These are phyloP conservation scores for Scedosporium boydii DNA, from an alignment of 2,329 filamentous ascomycete genomes.

Conservation along the genomic window DNA sequence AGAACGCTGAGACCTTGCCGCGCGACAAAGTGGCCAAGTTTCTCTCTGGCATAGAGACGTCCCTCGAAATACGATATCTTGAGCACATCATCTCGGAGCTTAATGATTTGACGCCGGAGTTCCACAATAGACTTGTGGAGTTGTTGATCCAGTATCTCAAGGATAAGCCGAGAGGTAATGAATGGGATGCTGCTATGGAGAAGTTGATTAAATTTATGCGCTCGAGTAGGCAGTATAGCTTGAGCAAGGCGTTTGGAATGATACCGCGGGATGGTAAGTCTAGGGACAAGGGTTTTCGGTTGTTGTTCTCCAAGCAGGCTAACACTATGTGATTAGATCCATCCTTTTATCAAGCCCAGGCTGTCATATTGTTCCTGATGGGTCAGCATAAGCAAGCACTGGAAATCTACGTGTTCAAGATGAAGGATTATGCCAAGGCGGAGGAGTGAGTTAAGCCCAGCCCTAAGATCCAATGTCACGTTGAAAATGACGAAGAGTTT, in stretches of 20 bases:
- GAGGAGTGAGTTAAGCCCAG: slow-evolving; percentile 60
- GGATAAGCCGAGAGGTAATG: slow-evolving; percentile 30
- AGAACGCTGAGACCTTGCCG: slow-evolving; percentile 86
- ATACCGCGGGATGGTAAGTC: slow-evolving; percentile 69
- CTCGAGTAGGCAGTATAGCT: slow-evolving; percentile 70
- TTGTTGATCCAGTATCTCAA: slow-evolving; percentile 52
- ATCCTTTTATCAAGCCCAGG: slow-evolving; percentile 79
- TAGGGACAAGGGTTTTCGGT: neutral
- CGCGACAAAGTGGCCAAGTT: slow-evolving; percentile 67
- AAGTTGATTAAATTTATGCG: slow-evolving; percentile 67
- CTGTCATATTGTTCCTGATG: slow-evolving; percentile 89
- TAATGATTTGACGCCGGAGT: slow-evolving; percentile 72
- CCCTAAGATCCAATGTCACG: slow-evolving; percentile 8
- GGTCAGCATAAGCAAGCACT: slow-evolving; percentile 89
- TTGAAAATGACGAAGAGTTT: slow-evolving; percentile 21
- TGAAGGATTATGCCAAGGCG: slow-evolving; percentile 77
- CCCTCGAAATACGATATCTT: slow-evolving; percentile 71
- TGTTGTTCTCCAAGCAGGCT: neutral
- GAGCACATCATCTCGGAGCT: slow-evolving; percentile 87
- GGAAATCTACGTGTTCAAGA: slow-evolving; percentile 95
- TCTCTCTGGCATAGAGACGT: slow-evolving; percentile 56
- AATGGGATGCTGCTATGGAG: slow-evolving; percentile 49
- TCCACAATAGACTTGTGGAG: slow-evolving; percentile 77
- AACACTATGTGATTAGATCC: slow-evolving; percentile 46
- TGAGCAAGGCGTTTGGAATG: slow-evolving; percentile 64